Evolutionary conservation across 2,329 filamentous ascomycete species (phyloP), one percentile per base, ranked within the genome.

Genomic region (Fusarium armeniacum): DNA sequence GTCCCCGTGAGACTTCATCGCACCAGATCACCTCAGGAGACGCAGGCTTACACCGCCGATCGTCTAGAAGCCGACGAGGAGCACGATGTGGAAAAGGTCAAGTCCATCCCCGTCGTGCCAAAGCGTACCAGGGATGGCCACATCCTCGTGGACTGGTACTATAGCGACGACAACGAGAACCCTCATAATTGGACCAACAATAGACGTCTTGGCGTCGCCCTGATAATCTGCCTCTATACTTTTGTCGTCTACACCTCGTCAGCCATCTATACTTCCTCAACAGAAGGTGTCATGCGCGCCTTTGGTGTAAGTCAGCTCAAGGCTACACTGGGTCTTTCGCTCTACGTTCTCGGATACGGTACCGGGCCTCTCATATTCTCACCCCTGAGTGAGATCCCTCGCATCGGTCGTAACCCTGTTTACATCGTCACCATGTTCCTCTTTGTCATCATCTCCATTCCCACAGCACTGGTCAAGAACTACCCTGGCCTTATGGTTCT

Each of bases 351-450:
- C 0, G 89, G 87, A 2, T 89, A 89, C 65, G 89, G 90, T 15
- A 78, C 89, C 18, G 90, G 90, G 0, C 90, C 90, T 1, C 78
- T 92, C 28, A 65, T 93, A 26, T 92, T 88, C 78, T 88, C 88
- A 0, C 91, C 91, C 0, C 78, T 93, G 43, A 86, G 83, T 50
- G 91, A 93, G 78, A 87, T 93, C 24, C 89, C 90, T 0, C 75
- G 83, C 46, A 85, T 93, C 52, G 91, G 91, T 4, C 84, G 91
- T 9, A 92, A 90, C 71, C 87, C 87, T 1, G 86, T 90, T 8
- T 93, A 93, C 77, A 85, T 91, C 36, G 76, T 86, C 69, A 90
- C 90, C 12, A 90, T 93, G 80, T 85, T 86, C 61, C 80, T 93
- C 30, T 93, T 92, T 76, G 87, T 91, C 50, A 84, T 92, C 64